phyloP scores from a whole-genome alignment of 345 rosid species.

The Psidium guajava region DNA sequence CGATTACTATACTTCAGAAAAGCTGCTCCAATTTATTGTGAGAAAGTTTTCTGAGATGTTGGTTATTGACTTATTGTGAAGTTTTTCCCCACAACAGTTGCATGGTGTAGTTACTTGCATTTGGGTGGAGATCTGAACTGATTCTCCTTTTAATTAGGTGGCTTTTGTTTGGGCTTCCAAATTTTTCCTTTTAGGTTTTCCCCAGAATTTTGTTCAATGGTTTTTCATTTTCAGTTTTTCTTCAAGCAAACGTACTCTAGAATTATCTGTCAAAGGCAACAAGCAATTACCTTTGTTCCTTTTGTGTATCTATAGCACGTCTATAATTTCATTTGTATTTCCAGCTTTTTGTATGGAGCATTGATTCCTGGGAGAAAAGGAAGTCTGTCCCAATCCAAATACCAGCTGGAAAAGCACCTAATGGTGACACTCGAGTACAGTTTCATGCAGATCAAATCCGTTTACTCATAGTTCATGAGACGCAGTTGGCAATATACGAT shows the following conservation, averaged over 20 bases:
- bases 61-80: background rate
- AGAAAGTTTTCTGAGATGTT: background rate
- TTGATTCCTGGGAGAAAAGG: constrained; percentile 68
- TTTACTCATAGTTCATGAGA: constrained; percentile 61
- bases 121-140: background rate
- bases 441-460: constrained; percentile 61
- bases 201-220: background rate
- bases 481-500: constrained; percentile 64
- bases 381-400: constrained; percentile 38
- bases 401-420: constrained; percentile 47
- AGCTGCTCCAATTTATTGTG: background rate
- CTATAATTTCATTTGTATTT: background rate
- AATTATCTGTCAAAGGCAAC: background rate
- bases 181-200: background rate
- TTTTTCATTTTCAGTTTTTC: background rate
- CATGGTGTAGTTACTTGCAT: background rate
- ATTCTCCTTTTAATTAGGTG: background rate
- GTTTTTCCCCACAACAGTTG: background rate
- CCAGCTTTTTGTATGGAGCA: constrained; percentile 62
- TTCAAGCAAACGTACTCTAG: background rate
- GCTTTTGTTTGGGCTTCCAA: background rate
- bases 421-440: constrained; percentile 59
- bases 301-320: background rate
- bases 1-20: background rate
- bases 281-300: background rate